Base-by-base conservation (phyloP, 2,329 filamentous ascomycete species). In the Pyrenochaeta sp. region DNA sequence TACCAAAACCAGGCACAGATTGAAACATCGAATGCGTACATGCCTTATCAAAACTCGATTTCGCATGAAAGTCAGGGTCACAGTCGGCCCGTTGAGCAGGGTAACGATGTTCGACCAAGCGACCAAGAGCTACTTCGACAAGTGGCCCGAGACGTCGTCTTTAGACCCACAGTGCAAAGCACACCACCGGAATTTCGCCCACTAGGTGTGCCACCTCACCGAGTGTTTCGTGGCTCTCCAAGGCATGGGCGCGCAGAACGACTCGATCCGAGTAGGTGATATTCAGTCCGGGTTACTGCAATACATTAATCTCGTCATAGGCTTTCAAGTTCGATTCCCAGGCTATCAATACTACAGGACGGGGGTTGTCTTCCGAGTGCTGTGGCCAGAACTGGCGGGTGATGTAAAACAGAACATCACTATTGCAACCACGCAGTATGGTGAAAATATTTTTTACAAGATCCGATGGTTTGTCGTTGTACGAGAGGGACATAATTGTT, bases 401-500 rank as follows among this genome's bases (percentile, higher is more conserved):
- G 39, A 45, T 21, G 10, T 10, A 10, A 29, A n/a, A 3, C 42
- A 53, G 4, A 49, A 45, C 14, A 56, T 59, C 2, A 64, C 58
- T n/a, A 45, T 64, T 11, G 52, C 49, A 1, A 49, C 51, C 6
- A 50, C 50, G 12, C 9, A 18, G 10, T 30, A 27, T 21, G 45
- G 29, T 7, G 44, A 66, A 43, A 47, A 36, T 5, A 43, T 59
- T 17, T 51, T 40, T 21, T 46, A 40, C 15, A 64, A 66, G 40
- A 52, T 66, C 15, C 42, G 61, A 27, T 66, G 61, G 61, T 66
- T 66, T 40, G 63, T 66, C 6, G 59, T 66, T 11, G 51, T 66
- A 1, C 44, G 46, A 18, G 56, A 54, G 46, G 61, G 59, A 2
- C 15, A 49, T 23, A 29, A 57, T 17, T 61, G 45, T 36, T 61